These are phyloP conservation scores for Epichloe brachyelytri DNA, from an alignment of 2,329 filamentous ascomycete genomes.

Conservation along the genomic window DNA sequence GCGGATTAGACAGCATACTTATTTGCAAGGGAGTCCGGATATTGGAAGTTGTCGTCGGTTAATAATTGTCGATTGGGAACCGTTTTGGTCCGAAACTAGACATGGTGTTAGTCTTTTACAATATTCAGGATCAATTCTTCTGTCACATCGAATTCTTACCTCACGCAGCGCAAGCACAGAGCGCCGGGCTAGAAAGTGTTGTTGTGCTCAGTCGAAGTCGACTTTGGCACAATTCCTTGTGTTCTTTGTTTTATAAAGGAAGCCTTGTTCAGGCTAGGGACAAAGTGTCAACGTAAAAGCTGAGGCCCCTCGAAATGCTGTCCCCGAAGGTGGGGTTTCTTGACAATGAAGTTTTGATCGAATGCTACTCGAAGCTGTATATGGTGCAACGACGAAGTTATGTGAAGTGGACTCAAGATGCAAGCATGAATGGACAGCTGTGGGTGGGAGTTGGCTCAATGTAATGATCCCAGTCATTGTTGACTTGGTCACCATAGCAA, in stretches of 20 bases:
- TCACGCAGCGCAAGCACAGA: conserved; percentile 75
- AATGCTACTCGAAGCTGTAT: conserved; percentile 1
- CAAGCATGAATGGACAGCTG: conserved; percentile 13
- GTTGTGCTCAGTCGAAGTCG: conserved; percentile 37
- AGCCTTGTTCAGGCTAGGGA: conserved; percentile 22
- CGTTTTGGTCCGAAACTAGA: conserved; percentile 31
- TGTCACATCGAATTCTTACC: conserved; percentile 33
- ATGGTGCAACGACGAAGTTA: conserved; percentile 8
- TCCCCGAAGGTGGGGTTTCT: conserved; percentile 6
- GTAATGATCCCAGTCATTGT: conserved; percentile 16
- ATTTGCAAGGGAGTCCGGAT: conserved; percentile 59
- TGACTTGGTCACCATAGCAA: conserved; percentile 23
- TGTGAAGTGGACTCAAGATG: conserved; percentile 12
- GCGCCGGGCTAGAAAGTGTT: conserved; percentile 52
- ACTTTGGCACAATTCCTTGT: conserved; percentile 19
- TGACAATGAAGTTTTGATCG: conserved; percentile 1
- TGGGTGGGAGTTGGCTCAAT: conserved; percentile 12
- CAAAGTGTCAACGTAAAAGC: conserved; percentile 9
- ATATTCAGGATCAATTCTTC: not conserved
- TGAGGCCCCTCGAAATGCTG: conserved; percentile 9
- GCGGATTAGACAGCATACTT: conserved; percentile 67
- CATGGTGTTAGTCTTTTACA: conserved; percentile 3
- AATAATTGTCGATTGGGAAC: conserved; percentile 36
- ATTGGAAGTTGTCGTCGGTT: conserved; percentile 34
- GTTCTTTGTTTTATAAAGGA: conserved; percentile 8